Percentiles rank a stretch among this genome's conserved stretches.
Conservation (phyloP, 768 basidiomycete genomes). For the Hebeloma cylindrosporum region DNA sequence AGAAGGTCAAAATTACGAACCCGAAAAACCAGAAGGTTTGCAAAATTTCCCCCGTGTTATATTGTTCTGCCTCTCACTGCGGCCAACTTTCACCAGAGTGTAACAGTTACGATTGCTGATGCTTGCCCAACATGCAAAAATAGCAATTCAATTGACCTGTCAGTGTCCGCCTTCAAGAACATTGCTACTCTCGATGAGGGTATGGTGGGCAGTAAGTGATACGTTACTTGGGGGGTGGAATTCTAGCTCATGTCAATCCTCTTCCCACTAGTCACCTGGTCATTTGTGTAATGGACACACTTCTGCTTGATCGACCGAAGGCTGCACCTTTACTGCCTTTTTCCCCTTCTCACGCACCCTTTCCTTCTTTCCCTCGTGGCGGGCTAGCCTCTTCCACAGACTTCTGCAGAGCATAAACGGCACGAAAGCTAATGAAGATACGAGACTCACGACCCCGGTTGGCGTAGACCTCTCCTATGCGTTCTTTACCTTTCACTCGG, state of each 20-base stretch:
- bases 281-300: slow-evolving; percentile 27
- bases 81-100: slow-evolving; percentile 26
- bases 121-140: slow-evolving; percentile 79
- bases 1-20: slow-evolving; percentile 64
- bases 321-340: slow-evolving; percentile 13
- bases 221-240: not conserved
- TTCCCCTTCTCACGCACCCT: slow-evolving; percentile 22
- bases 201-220: slow-evolving; percentile 52
- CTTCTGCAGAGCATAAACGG: slow-evolving; percentile 22
- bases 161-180: slow-evolving; percentile 60
- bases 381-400: slow-evolving; percentile 16
- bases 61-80: slow-evolving; percentile 3
- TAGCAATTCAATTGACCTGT: slow-evolving; percentile 71
- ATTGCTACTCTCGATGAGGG: slow-evolving; percentile 55
- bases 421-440: slow-evolving; percentile 30
- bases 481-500: slow-evolving; percentile 16
- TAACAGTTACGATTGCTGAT: slow-evolving; percentile 70
- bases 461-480: slow-evolving; percentile 34
- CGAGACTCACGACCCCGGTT: slow-evolving; percentile 44
- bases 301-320: slow-evolving; percentile 8
- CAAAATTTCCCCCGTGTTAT: not conserved
- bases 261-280: slow-evolving; percentile 36
- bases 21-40: slow-evolving; percentile 49
- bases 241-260: slow-evolving; percentile 9
- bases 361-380: slow-evolving; percentile 39